These are phyloP conservation scores for Avena atlantica DNA, from an alignment of 176 grass and related monocot species.

Conservation along the genomic window DNA sequence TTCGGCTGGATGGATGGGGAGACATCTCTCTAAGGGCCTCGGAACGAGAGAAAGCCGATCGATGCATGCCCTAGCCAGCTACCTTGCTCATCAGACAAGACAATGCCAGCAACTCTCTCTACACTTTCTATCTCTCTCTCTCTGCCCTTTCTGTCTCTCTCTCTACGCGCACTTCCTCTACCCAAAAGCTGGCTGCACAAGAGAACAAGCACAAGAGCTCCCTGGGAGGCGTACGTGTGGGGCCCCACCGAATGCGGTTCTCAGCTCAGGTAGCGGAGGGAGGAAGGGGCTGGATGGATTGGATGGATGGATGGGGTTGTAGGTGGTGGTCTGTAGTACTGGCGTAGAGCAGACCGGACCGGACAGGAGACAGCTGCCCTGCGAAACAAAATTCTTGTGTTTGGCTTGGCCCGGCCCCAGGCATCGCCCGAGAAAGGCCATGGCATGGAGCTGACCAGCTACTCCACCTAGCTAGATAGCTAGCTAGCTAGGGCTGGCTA, in stretches of 20 bases:
- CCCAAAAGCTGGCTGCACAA: neutral
- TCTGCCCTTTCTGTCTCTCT: neutral
- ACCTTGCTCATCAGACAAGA: neutral
- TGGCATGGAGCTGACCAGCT: conserved; percentile 39
- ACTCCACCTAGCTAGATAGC: neutral
- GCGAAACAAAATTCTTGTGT: conserved; percentile 46
- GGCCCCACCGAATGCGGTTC: conserved; percentile 34
- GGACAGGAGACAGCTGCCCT: neutral
- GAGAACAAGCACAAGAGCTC: conserved; percentile 40
- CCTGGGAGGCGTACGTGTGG: neutral
- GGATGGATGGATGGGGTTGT: neutral
- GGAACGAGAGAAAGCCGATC: conserved; percentile 59
- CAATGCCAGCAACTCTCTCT: conserved; percentile 11
- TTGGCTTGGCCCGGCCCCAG: conserved; percentile 41
- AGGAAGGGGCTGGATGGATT: neutral
- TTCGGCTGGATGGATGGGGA: neutral
- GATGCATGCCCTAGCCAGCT: conserved; percentile 31
- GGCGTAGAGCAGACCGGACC: neutral
- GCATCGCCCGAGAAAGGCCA: conserved; percentile 35
- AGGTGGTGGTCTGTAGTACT: neutral
- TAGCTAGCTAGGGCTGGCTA: conserved; percentile 34
- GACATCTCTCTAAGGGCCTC: conserved; percentile 14
- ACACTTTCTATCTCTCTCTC: neutral
- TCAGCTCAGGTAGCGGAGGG: conserved; percentile 37
- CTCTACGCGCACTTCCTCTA: neutral